These are phyloP conservation scores for Harringtonia lauricola DNA, from an alignment of 2,329 filamentous ascomycete genomes.

Conservation along the genomic window DNA sequence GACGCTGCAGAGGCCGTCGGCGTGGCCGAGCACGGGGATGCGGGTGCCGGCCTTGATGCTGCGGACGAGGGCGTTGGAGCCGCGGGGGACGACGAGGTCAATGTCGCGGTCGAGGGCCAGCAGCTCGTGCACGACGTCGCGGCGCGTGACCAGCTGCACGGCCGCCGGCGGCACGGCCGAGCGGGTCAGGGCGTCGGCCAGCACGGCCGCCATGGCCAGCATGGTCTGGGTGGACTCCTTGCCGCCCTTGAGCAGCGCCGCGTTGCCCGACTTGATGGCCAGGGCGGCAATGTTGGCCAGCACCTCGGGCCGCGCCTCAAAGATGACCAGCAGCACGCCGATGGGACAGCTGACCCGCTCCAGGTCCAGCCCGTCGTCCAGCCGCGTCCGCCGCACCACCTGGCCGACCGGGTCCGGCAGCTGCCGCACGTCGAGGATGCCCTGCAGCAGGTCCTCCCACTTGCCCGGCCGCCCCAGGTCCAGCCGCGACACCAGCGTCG, in stretches of 20 bases:
- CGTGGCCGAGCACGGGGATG: constrained; percentile 92
- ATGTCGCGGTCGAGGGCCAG: constrained; percentile 77
- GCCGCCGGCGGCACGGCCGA: constrained; percentile 77
- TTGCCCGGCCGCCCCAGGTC: constrained; percentile 82
- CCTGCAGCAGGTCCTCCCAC: constrained; percentile 95
- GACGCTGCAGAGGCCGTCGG: constrained; percentile 81
- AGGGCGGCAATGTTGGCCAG: constrained; percentile 96
- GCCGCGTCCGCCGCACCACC: constrained; percentile 68
- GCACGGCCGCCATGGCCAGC: constrained; percentile 74
- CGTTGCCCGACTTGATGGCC: constrained; percentile 94
- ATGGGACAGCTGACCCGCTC: constrained; percentile 91
- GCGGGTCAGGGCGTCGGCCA: constrained; percentile 65
- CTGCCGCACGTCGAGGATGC: constrained; percentile 76
- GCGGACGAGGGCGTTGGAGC: constrained; percentile 79
- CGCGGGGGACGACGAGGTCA: constrained; percentile 88
- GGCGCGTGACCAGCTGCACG: constrained; percentile 86
- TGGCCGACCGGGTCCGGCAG: constrained; percentile 85
- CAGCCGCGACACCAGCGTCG: constrained; percentile 76
- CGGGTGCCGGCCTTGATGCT: constrained; percentile 85
- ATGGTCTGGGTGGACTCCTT: constrained; percentile 97
- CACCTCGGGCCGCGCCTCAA: constrained; percentile 93
- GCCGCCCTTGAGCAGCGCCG: constrained; percentile 92
- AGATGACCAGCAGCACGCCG: constrained; percentile 95
- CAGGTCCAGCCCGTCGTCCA: constrained; percentile 77
- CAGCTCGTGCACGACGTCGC: constrained; percentile 83